Percentiles rank a stretch among this genome's conserved stretches.
These are phyloP conservation scores for Malassezia globosa DNA, from an alignment of 1,284 basidiomycete genomes.

Conservation along the genomic window DNA sequence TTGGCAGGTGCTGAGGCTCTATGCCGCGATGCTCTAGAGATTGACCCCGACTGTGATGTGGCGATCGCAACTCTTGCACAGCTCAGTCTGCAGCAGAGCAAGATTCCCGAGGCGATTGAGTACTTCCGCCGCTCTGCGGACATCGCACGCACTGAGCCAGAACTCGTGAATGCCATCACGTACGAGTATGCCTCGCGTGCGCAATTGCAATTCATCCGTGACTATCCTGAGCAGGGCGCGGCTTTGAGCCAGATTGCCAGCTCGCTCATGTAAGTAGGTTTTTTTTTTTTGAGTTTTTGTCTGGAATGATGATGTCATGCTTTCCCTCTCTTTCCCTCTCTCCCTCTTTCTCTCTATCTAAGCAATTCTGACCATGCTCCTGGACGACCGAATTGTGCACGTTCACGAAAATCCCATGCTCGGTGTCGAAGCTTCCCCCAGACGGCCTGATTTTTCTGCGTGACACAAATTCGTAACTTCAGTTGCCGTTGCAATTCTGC, in stretches of 20 bases:
- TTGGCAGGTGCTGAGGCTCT: constrained; percentile 68
- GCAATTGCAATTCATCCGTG: constrained; percentile 39
- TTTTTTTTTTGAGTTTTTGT: too few species aligned
- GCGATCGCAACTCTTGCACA: constrained; percentile 93
- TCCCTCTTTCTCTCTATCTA: too few species aligned
- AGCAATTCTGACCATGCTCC: constrained; percentile 13
- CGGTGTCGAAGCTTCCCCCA: constrained; percentile 38
- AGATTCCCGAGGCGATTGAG: constrained; percentile 71
- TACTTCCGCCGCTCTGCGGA: constrained; percentile 76
- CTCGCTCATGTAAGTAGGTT: constrained; percentile 20
- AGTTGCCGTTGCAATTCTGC: not conserved
- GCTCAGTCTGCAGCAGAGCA: constrained; percentile 78
- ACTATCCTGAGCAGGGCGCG: constrained; percentile 42
- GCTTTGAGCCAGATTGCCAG: constrained; percentile 38
- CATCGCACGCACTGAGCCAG: constrained; percentile 79
- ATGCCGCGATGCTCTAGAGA: constrained; percentile 72
- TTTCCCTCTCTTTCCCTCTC: too few species aligned
- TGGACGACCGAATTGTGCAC: constrained; percentile 10
- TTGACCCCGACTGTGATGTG: constrained; percentile 83
- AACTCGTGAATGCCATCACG: constrained; percentile 76
- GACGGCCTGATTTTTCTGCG: constrained; percentile 26
- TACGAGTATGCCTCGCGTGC: constrained; percentile 57
- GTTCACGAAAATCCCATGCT: constrained; percentile 33
- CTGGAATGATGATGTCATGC: not conserved
- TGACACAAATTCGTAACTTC: constrained; percentile 18